Percentiles rank a stretch among this genome's conserved stretches.
These are phyloP conservation scores for Bryoerythrophyllum caledonicum DNA, from an alignment of 225 moss, liverwort and hornwort genomes.

Conservation along the genomic window DNA sequence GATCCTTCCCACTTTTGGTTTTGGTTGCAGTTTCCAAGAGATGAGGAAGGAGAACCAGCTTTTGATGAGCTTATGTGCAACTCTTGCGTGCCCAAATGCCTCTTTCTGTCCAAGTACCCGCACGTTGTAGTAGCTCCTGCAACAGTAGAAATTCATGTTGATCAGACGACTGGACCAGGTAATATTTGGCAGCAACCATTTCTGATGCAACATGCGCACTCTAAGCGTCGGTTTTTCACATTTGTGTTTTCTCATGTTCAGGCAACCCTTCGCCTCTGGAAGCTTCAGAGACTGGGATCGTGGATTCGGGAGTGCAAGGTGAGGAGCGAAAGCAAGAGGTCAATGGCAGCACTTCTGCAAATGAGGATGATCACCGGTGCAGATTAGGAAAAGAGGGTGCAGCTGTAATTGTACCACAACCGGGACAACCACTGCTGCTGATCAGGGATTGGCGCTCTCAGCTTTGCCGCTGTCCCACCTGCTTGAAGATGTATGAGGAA, in stretches of 20 bases:
- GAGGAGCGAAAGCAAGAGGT: conserved; percentile 23
- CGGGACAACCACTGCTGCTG: conserved; percentile 61
- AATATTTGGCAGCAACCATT: conserved; percentile 9
- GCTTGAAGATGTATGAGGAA: conserved; percentile 61
- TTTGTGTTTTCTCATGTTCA: conserved; percentile 19
- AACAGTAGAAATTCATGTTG: too few species aligned
- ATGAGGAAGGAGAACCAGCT: conserved; percentile 77
- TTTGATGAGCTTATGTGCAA: conserved; percentile 76
- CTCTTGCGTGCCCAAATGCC: conserved; percentile 54
- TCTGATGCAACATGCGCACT: not conserved
- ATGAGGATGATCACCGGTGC: conserved; percentile 8
- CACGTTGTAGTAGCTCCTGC: conserved; percentile 47
- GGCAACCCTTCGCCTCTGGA: conserved; percentile 14
- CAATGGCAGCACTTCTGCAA: conserved; percentile 21
- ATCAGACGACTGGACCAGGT: conserved; percentile 39
- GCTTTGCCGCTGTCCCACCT: conserved; percentile 63
- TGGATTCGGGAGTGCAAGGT: not conserved
- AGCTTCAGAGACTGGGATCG: conserved; percentile 23
- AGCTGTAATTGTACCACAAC: conserved; percentile 1
- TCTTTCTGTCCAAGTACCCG: conserved; percentile 63
- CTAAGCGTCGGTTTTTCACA: not conserved
- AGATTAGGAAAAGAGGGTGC: conserved; percentile 16
- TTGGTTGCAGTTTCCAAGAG: conserved; percentile 70
- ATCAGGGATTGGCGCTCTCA: conserved; percentile 70
- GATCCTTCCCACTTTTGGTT: conserved; percentile 1